Evolutionary conservation across 192 early-diverging fungal genomes (phyloP).

Genomic region (Coemansia asiatica): DNA sequence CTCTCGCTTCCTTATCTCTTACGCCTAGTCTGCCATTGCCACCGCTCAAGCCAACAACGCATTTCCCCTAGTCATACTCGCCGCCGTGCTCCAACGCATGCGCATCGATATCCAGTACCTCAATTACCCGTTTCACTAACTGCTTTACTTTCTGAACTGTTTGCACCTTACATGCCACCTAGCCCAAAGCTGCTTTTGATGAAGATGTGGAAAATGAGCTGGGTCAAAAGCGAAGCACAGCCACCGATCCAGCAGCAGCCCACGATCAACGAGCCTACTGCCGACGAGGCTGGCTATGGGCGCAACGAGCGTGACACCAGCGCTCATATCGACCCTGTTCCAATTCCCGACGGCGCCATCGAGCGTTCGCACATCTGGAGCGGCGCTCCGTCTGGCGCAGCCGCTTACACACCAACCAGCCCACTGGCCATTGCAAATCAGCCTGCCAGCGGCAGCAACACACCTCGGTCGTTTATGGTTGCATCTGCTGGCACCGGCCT

Average conservation of each 20-base stretch:
- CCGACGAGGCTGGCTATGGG: neutral
- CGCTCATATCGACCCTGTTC: neutral
- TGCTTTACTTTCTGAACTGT: slow-evolving; percentile 7
- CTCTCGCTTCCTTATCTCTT: neutral
- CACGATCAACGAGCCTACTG: slow-evolving; percentile 8
- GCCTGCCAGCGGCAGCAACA: slow-evolving; percentile 10
- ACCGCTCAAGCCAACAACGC: neutral
- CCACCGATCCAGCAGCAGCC: slow-evolving; percentile 8
- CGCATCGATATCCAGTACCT: neutral
- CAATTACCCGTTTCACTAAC: neutral
- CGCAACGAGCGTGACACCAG: neutral
- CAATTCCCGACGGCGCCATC: neutral
- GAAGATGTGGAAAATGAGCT: slow-evolving; percentile 53
- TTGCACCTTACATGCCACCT: slow-evolving; percentile 29
- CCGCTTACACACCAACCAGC: slow-evolving; percentile 38
- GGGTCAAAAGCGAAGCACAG: slow-evolving; percentile 27
- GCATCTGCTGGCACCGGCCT: neutral
- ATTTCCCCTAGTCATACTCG: neutral
- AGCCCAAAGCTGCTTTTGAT: slow-evolving; percentile 31
- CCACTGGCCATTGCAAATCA: slow-evolving; percentile 26
- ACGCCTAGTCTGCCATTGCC: neutral
- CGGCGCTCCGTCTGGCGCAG: slow-evolving; percentile 13
- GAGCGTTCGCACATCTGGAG: slow-evolving; percentile 23
- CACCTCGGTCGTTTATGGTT: slow-evolving; percentile 29
- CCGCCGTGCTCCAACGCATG: neutral